A percentile compares a stretch with the other conserved stretches of the same genome.
phyloP scores from a whole-genome alignment of 1,139 yeast species.

The Eremothecium gossypii region DNA sequence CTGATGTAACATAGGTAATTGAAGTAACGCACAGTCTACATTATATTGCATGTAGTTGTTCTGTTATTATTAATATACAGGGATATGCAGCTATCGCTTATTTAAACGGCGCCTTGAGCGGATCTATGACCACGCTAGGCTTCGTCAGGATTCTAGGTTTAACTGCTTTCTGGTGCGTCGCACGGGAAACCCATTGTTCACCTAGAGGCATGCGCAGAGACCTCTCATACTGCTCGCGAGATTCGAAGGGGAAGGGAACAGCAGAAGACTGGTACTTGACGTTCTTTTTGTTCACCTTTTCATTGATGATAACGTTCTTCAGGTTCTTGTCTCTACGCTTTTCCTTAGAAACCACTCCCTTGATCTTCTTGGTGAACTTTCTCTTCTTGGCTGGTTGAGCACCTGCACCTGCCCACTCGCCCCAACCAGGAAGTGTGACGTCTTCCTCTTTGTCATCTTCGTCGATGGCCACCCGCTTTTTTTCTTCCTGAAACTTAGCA shows the following conservation, averaged over 20 bases:
- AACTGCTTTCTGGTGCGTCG: constrained; percentile 76
- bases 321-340: constrained; percentile 70
- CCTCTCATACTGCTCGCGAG: constrained; percentile 88
- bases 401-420: constrained; percentile 70
- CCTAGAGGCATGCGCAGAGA: constrained; percentile 94
- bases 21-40: not conserved
- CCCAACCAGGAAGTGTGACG: constrained; percentile 91
- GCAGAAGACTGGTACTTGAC: constrained; percentile 74
- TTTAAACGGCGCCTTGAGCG: constrained; percentile 46
- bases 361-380: constrained; percentile 56
- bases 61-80: constrained; percentile 2
- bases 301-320: constrained; percentile 81
- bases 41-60: not conserved
- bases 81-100: constrained; percentile 9
- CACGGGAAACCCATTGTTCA: constrained; percentile 90
- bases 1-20: not conserved
- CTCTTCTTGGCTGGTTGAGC: constrained; percentile 44
- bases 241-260: constrained; percentile 92
- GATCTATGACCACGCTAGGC: constrained; percentile 86
- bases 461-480: constrained; percentile 53
- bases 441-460: constrained; percentile 88
- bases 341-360: constrained; percentile 63
- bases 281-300: constrained; percentile 73
- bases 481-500: constrained; percentile 68
- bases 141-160: constrained; percentile 84